Evolutionary conservation across 2,329 filamentous ascomycete genomes (phyloP).

Genomic region (Remersonia thermophila): DNA sequence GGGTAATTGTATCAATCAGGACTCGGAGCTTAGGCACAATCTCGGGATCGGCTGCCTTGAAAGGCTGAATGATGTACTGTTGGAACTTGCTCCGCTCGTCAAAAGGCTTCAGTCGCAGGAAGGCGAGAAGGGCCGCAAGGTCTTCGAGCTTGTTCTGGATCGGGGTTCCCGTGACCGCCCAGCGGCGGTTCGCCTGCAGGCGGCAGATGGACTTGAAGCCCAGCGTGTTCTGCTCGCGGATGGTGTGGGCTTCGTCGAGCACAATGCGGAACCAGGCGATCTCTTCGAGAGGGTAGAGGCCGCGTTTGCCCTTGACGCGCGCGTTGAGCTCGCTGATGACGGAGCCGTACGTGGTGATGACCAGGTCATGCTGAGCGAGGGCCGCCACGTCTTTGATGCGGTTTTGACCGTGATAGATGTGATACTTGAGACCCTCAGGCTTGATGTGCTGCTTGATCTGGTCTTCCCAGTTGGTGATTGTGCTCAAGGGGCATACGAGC

Average conservation of each 20-base stretch:
- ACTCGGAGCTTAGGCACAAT: constrained; percentile 77
- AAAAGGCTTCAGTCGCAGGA: constrained; percentile 75
- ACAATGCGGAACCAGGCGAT: constrained; percentile 91
- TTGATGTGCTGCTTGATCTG: constrained; percentile 77
- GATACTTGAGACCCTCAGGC: constrained; percentile 51
- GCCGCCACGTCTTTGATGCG: constrained; percentile 56
- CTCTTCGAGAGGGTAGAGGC: constrained; percentile 54
- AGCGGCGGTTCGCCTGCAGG: constrained; percentile 68
- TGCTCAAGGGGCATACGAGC: constrained; percentile 79
- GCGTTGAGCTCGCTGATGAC: constrained; percentile 65
- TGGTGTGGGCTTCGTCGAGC: constrained; percentile 88
- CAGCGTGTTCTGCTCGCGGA: constrained; percentile 70
- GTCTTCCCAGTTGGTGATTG: constrained; percentile 86
- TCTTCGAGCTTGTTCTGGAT: constrained; percentile 92
- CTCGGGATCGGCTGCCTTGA: constrained; percentile 74
- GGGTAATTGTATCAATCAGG: constrained; percentile 85
- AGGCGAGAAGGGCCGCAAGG: constrained; percentile 73
- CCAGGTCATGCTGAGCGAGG: constrained; percentile 64
- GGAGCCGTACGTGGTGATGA: constrained; percentile 89
- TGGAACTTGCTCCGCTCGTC: constrained; percentile 65
- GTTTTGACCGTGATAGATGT: constrained; percentile 76
- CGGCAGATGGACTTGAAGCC: constrained; percentile 77
- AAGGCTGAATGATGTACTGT: constrained; percentile 69
- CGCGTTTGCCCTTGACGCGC: constrained; percentile 48
- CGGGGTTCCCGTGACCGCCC: constrained; percentile 95